Evolutionary conservation across 331 rosid species (phyloP).

Genomic region (Pyracantha coccinea): DNA sequence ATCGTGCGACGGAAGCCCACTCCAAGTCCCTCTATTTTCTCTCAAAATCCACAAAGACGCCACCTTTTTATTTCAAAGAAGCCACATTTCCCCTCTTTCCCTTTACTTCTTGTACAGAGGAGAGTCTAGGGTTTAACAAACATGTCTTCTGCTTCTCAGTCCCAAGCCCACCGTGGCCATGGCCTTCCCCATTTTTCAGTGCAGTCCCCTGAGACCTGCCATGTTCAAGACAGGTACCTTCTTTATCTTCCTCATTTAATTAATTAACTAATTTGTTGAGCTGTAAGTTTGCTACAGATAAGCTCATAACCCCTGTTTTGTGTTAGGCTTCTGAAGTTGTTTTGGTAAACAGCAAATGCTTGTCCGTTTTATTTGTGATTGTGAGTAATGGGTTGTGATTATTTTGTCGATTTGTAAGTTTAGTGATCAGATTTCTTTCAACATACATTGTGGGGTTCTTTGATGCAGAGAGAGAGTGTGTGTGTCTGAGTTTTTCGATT

Average conservation of each 20-base stretch:
- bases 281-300: background rate
- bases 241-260: background rate
- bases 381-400: background rate
- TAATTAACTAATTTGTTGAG: background rate
- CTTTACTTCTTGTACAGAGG: background rate
- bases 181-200: background rate
- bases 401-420: background rate
- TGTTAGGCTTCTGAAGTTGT: background rate
- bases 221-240: background rate
- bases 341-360: background rate
- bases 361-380: background rate
- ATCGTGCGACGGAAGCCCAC: conserved; percentile 4
- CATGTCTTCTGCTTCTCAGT: background rate
- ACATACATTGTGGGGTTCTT: background rate
- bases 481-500: background rate
- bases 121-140: background rate
- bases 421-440: background rate
- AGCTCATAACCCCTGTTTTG: background rate
- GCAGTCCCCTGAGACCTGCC: background rate
- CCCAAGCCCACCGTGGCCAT: background rate
- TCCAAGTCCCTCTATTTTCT: background rate
- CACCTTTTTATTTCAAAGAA: background rate
- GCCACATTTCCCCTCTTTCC: background rate
- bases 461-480: background rate
- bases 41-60: background rate